Base-by-base conservation (phyloP, 129 eudicot species). In the Silybum marianum region DNA sequence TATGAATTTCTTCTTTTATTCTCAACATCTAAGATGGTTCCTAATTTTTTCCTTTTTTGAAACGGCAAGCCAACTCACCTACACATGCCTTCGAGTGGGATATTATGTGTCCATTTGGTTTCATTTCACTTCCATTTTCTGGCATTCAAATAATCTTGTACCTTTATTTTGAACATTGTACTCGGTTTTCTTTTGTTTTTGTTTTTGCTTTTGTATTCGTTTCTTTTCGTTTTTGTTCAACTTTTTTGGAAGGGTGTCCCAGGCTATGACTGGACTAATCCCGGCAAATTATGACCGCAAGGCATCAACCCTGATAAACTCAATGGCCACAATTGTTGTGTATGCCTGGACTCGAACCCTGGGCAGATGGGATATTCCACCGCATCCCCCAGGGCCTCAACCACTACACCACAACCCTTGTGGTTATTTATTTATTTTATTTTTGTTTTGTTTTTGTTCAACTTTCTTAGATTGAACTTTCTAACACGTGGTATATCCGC, bases 401-500 rank as follows among this genome's bases (percentile, higher is more conserved):
- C 30, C 30, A 26, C 1, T 26, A 26, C 30, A 2, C 30, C 30
- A 26, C 30, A 26, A 26, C 30, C 1, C 30, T 26, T 44, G 54
- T 11, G n/a, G n/a, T n/a, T n/a, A n/a, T n/a, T n/a, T n/a, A n/a
- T n/a, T n/a, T n/a, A 0, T 46, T 11, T 1, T 8, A 0, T 3
- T 48, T 48, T 48, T 48, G 3, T 48, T 3, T 51, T 5, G 16
- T 4, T 18, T 54, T 48, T 14, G 23, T n/a, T 54, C 23, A 54
- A 18, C 65, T 54, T 14, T 54, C 4, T 54, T 54, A 54, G 65
- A 54, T 32, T 18, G 12, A 40, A 72, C 22, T 25, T 72, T 51
- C 39, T 79, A 48, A 40, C 21, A 19, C 44, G 22, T 78, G 25
- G 28, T 34, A 11, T 70, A 48, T 80, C n/a, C 78, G 84, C 96